Base-by-base conservation (phyloP, 2,329 filamentous ascomycete genomes). In the Emmonsia crescens region DNA sequence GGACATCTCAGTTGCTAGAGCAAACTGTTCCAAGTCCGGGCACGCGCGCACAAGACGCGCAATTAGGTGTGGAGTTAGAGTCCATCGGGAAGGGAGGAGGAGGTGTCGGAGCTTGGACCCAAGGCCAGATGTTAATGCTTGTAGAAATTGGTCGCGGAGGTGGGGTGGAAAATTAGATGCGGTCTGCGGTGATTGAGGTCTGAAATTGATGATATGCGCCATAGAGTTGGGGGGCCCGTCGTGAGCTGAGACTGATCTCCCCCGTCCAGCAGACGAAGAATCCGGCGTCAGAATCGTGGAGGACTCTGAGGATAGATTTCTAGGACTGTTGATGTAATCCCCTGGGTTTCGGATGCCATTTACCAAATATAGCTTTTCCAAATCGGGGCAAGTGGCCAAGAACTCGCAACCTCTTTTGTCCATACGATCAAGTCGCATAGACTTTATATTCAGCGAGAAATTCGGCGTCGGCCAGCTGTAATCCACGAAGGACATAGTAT, bases 1-100 rank as follows among this genome's bases (percentile, higher is more conserved):
- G 42, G 70, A 69, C 19, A 74, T 65, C 12, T 78, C 73, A 19
- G 81, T 74, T 8, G 81, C 78, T 27, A 85, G 72, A 31, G 78
- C 82, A 0, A 87, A 73, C 66, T 87, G 83, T 63, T 85, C 82
- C 16, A 86, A 73, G 60, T 84, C 78, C 0, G 83, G 82, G 62
- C 82, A 84, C 10, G 72, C 72, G 57, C 80, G 78, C 38, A 83
- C 79, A 6, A 86, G 71, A 8, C 78, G 77, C 38, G 76, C 77
- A 9, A 86, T 72, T 4, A 80, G 74, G 1, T 75, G 69, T 2
- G 77, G 73, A 19, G 78, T 77, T 2, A 86, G 74, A 21, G 77
- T 72, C 82, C 83, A 86, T 51, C 78, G 75, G 40, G 83, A 78
- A 2, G 79, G 78, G 4, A 87, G 77, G 2, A 86, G 77, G 5